phyloP scores from a whole-genome alignment of 1,139 yeast genomes.

The Kodamaea fungicola region DNA sequence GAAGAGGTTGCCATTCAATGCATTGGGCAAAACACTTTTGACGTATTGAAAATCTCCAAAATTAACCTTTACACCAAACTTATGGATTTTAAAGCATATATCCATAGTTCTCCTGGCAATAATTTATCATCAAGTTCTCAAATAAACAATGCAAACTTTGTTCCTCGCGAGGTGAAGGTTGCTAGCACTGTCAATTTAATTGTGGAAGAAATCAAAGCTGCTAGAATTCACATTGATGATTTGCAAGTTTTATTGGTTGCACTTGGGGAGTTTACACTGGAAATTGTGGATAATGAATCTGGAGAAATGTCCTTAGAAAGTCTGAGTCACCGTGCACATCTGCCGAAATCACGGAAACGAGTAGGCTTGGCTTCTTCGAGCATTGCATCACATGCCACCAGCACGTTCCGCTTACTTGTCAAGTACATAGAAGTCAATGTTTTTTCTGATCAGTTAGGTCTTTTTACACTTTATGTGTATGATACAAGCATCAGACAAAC shows the following conservation, averaged over 20 bases:
- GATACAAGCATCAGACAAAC: conserved; percentile 27
- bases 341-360: conserved; percentile 1
- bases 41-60: conserved; percentile 19
- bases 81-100: conserved; percentile 25
- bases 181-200: conserved; percentile 17
- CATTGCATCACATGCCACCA: conserved; percentile 1
- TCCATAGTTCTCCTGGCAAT: conserved; percentile 10
- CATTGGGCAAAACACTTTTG: background rate
- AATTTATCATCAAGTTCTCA: background rate
- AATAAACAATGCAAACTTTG: conserved; percentile 3
- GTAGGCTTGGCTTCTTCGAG: background rate
- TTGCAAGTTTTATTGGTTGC: conserved; percentile 1
- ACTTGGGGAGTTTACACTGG: conserved; percentile 1
- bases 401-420: conserved; percentile 21
- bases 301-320: background rate
- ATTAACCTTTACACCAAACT: conserved; percentile 16
- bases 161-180: conserved; percentile 15
- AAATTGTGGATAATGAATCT: background rate
- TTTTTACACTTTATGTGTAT: conserved; percentile 22
- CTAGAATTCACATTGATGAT: conserved; percentile 12
- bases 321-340: background rate
- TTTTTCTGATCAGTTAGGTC: conserved; percentile 45
- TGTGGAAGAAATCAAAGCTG: conserved; percentile 17
- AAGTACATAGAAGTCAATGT: conserved; percentile 20
- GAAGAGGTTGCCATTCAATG: conserved; percentile 22